A percentile compares a stretch with the other conserved stretches of the same genome.
phyloP scores from a whole-genome alignment of 116 monocot genomes.

The Zostera marina region DNA sequence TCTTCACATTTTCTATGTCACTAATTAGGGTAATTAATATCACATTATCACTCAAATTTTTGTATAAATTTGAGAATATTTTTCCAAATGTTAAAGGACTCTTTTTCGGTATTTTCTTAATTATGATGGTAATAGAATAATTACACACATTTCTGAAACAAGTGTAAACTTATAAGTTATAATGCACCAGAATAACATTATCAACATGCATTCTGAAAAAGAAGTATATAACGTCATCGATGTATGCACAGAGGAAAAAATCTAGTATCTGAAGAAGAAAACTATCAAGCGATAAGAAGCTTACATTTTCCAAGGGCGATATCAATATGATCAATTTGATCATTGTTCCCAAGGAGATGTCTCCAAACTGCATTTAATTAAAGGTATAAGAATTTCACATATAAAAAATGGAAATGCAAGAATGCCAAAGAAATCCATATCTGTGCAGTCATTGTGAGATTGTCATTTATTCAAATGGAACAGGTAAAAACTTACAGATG shows the following conservation, averaged over 20 bases:
- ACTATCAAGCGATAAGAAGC: constrained; percentile 1
- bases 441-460: neutral
- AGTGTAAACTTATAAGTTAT: too few species aligned
- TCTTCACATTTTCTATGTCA: too few species aligned
- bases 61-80: too few species aligned
- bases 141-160: too few species aligned
- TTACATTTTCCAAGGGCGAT: constrained; percentile 92
- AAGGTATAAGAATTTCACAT: neutral
- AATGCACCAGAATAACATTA: too few species aligned
- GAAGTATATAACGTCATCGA: too few species aligned
- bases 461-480: neutral
- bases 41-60: too few species aligned
- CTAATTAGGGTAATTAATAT: too few species aligned
- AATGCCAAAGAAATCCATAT: neutral
- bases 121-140: too few species aligned
- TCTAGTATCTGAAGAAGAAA: neutral
- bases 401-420: neutral
- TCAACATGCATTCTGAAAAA: too few species aligned
- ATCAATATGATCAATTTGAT: constrained; percentile 58
- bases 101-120: too few species aligned
- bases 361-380: constrained; percentile 71
- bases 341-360: constrained; percentile 66
- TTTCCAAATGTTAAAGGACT: too few species aligned
- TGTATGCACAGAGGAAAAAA: neutral
- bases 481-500: constrained; percentile 43